A percentile compares a stretch with the other conserved stretches of the same genome.
phyloP scores from a whole-genome alignment of 1,284 basidiomycete species.

The Tylopilus orsonianus region DNA sequence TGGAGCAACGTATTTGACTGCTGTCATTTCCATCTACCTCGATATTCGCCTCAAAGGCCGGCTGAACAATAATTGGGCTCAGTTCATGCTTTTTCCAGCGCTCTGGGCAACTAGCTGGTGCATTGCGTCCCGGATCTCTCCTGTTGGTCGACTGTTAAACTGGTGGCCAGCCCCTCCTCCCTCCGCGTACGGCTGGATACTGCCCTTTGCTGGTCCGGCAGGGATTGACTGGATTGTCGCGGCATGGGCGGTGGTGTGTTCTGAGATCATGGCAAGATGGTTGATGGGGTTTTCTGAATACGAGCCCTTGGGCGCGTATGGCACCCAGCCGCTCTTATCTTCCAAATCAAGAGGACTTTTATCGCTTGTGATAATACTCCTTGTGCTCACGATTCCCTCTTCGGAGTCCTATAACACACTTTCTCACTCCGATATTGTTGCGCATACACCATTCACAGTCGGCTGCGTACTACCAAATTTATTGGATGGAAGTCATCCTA shows the following conservation, averaged over 20 bases:
- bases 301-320: constrained; percentile 7
- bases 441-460: constrained; percentile 54
- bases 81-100: constrained; percentile 60
- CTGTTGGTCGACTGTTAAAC: constrained; percentile 65
- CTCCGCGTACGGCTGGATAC: constrained; percentile 61
- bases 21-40: constrained; percentile 40
- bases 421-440: constrained; percentile 40
- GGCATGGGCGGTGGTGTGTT: constrained; percentile 67
- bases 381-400: constrained; percentile 56
- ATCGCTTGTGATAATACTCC: constrained; percentile 43
- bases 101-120: constrained; percentile 67
- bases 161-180: constrained; percentile 58
- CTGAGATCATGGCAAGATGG: constrained; percentile 53
- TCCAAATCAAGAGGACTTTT: constrained; percentile 27
- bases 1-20: constrained; percentile 33
- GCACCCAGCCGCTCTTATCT: constrained; percentile 16
- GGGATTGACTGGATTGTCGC: constrained; percentile 70
- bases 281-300: constrained; percentile 42
- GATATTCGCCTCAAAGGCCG: constrained; percentile 39
- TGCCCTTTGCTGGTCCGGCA: constrained; percentile 52
- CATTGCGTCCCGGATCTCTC: constrained; percentile 49
- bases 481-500: constrained; percentile 41
- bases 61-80: constrained; percentile 38
- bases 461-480: constrained; percentile 62
- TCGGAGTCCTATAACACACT: constrained; percentile 45